These are phyloP conservation scores for Thuja plicata DNA, from an alignment of 83 land plant species.

Conservation along the genomic window DNA sequence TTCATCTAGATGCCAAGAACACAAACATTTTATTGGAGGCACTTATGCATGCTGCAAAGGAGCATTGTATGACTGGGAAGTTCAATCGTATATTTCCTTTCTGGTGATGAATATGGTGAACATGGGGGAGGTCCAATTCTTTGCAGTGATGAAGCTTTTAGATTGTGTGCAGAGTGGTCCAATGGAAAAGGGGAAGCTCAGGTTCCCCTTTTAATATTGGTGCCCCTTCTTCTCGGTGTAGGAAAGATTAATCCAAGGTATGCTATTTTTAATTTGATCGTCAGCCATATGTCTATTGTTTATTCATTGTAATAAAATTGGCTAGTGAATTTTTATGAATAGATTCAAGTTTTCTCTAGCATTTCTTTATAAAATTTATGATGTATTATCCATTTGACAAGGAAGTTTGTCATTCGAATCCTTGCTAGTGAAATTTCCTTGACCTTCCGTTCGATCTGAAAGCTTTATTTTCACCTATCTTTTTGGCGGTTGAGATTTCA, in stretches of 20 bases:
- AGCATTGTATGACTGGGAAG: slow-evolving; percentile 15
- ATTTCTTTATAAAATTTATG: background rate
- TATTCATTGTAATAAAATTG: background rate
- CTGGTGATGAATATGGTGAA: slow-evolving; percentile 98
- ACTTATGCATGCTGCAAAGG: slow-evolving; percentile 58
- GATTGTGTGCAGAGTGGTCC: slow-evolving; percentile 46
- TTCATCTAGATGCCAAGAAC: too few relatives aligned
- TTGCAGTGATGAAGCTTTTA: slow-evolving; percentile 70
- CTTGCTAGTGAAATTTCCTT: background rate
- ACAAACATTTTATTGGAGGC: slow-evolving; percentile 82
- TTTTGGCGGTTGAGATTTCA: too few relatives aligned
- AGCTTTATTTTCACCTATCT: too few relatives aligned
- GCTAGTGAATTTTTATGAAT: background rate
- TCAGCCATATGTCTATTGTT: too few relatives aligned
- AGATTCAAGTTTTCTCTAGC: background rate
- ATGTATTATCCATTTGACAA: background rate
- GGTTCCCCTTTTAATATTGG: slow-evolving; percentile 67
- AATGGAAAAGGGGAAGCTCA: slow-evolving; percentile 30
- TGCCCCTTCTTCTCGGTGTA: slow-evolving; percentile 90
- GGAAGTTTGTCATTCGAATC: background rate
- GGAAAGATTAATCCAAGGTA: slow-evolving; percentile 89
- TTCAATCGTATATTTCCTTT: slow-evolving; percentile 40
- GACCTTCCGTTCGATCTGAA: too few relatives aligned
- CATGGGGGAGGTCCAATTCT: slow-evolving; percentile 96
- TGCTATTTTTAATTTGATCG: background rate